Conservation (phyloP, 768 basidiomycete species). For the Pleurotus tuber-regium region DNA sequence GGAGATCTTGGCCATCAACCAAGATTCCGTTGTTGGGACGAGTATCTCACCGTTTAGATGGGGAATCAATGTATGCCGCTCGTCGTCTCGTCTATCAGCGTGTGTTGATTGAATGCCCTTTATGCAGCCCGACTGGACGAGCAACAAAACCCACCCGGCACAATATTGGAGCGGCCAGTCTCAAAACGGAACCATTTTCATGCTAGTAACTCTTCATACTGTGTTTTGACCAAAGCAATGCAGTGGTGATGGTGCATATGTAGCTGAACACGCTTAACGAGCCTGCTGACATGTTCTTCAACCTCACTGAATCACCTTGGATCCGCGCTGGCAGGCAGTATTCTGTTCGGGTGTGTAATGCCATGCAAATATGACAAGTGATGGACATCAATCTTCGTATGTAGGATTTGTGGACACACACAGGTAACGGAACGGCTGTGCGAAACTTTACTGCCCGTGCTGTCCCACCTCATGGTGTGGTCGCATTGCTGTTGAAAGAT, state of each 20-base stretch:
- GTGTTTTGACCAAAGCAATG: not conserved
- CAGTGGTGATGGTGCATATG: not conserved
- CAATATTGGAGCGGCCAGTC: conserved; percentile 65
- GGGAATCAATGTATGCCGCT: conserved; percentile 54
- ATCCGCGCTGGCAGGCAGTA: conserved; percentile 66
- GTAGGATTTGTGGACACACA: conserved; percentile 74
- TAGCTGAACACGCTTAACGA: conserved; percentile 61
- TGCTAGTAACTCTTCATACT: conserved; percentile 44
- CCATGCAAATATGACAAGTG: not conserved
- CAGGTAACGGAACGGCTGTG: conserved; percentile 63
- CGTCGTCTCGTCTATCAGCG: not conserved
- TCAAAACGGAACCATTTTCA: conserved; percentile 58
- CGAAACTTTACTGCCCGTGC: conserved; percentile 50
- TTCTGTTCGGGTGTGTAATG: conserved; percentile 48
- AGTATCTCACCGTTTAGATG: conserved; percentile 67
- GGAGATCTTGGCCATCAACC: conserved; percentile 68
- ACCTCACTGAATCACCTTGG: conserved; percentile 68
- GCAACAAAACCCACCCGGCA: conserved; percentile 48
- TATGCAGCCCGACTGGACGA: conserved; percentile 34
- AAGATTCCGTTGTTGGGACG: conserved; percentile 60
- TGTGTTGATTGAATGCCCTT: not conserved
- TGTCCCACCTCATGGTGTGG: conserved; percentile 69
- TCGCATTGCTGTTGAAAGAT: conserved; percentile 54
- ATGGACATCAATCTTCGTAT: not conserved
- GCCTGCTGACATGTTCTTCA: conserved; percentile 58